Conservation (phyloP, 1,139 yeast species). For the Yamadazyma triangularis region DNA sequence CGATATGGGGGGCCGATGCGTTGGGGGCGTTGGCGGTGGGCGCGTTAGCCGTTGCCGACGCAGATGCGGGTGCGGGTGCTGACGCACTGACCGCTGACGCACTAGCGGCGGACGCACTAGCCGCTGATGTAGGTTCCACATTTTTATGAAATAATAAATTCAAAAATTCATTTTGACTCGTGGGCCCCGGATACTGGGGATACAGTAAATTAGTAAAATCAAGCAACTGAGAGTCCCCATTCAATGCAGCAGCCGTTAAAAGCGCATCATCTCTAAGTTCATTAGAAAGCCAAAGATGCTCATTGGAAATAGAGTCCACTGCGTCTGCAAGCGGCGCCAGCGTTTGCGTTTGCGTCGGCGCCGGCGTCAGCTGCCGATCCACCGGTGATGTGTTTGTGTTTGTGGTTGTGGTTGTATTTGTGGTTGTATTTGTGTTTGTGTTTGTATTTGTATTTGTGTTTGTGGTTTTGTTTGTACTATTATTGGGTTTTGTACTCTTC, state of each 20-base stretch:
- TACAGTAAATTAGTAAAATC: slow-evolving; percentile 43
- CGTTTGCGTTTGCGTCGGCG: too few species aligned
- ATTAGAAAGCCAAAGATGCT: slow-evolving; percentile 65
- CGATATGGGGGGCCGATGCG: slow-evolving; percentile 16
- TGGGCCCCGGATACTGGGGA: background rate
- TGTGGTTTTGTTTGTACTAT: slow-evolving; percentile 1
- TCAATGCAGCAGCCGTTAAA: slow-evolving; percentile 68
- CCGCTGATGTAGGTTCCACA: slow-evolving; percentile 7
- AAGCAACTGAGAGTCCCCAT: slow-evolving; percentile 56
- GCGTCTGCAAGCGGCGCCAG: too few species aligned
- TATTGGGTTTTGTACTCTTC: slow-evolving; percentile 1
- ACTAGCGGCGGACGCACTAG: slow-evolving; percentile 5
- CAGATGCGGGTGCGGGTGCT: slow-evolving; percentile 32
- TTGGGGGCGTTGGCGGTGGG: slow-evolving; percentile 12
- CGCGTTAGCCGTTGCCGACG: slow-evolving; percentile 2
- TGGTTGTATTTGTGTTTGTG: background rate
- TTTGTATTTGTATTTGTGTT: background rate
- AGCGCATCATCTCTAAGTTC: slow-evolving; percentile 70
- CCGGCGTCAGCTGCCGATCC: too few species aligned
- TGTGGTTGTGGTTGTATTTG: background rate
- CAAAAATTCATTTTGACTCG: slow-evolving; percentile 31
- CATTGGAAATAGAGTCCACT: too few species aligned
- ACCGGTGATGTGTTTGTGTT: background rate
- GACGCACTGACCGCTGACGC: slow-evolving; percentile 16
- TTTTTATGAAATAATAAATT: slow-evolving; percentile 51